phyloP scores from a whole-genome alignment of 2,329 filamentous ascomycete genomes.

The Graphilbum ipis-grandicollis region DNA sequence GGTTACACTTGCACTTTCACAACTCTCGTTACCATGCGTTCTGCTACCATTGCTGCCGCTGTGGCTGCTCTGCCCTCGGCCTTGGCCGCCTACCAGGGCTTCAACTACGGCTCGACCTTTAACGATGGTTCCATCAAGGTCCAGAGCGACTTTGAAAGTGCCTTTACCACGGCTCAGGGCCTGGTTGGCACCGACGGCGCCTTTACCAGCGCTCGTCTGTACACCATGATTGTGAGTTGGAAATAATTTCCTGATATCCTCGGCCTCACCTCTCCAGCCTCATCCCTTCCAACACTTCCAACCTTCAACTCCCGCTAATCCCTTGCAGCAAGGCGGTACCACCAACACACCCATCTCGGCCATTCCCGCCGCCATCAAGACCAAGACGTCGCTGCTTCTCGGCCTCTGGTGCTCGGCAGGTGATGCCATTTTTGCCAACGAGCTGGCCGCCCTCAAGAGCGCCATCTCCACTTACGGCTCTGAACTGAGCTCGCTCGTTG shows the following conservation, averaged over 20 bases:
- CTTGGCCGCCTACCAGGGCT: conserved; percentile 30
- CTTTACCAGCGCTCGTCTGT: conserved; percentile 53
- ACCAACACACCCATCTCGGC: conserved; percentile 48
- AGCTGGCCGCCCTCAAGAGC: conserved; percentile 52
- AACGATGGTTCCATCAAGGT: conserved; percentile 40
- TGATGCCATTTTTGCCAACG: conserved; percentile 45
- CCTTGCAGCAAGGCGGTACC: conserved; percentile 38
- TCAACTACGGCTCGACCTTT: conserved; percentile 56
- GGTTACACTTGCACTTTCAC: too few relatives aligned
- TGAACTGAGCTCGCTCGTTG: conserved; percentile 47
- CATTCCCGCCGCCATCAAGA: conserved; percentile 68
- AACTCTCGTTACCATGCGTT: conserved; percentile 4
- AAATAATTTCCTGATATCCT: too few relatives aligned
- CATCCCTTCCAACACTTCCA: too few relatives aligned
- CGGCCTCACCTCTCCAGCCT: background rate
- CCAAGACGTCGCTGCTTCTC: conserved; percentile 61
- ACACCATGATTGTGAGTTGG: conserved; percentile 48
- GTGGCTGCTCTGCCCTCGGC: conserved; percentile 11
- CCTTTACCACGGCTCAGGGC: conserved; percentile 48
- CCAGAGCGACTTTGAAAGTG: conserved; percentile 49
- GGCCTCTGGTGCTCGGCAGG: conserved; percentile 70
- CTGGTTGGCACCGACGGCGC: conserved; percentile 43
- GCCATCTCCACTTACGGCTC: conserved; percentile 54
- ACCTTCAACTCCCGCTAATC: background rate
- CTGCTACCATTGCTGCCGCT: conserved; percentile 7